A percentile compares a stretch with the other conserved stretches of the same genome.
phyloP scores from a whole-genome alignment of 306 rosid genomes.

The Echinosophora koreensis region DNA sequence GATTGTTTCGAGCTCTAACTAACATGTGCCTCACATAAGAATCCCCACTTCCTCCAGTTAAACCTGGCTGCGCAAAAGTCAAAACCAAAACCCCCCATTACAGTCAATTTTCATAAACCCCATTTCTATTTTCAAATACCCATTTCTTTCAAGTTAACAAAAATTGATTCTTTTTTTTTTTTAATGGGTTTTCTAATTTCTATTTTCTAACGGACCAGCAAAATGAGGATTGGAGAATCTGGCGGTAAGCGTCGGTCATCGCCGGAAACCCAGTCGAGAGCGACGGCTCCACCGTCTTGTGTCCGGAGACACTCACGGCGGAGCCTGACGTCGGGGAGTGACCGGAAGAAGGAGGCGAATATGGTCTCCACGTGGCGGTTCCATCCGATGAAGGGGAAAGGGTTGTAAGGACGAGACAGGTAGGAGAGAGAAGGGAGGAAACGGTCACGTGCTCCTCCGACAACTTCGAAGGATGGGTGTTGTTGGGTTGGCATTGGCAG shows the following conservation, averaged over 20 bases:
- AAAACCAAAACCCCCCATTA: not conserved
- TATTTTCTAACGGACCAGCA: constrained; percentile 64
- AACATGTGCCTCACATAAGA: constrained; percentile 88
- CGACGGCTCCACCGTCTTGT: constrained; percentile 70
- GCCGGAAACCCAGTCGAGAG: constrained; percentile 89
- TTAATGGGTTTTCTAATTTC: not conserved
- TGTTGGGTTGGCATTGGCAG: constrained; percentile 52
- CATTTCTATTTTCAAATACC: not conserved
- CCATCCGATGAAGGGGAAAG: constrained; percentile 65
- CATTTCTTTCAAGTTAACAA: not conserved
- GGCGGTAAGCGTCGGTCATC: constrained; percentile 59
- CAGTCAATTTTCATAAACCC: not conserved
- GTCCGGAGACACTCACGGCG: constrained; percentile 81
- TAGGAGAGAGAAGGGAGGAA: constrained; percentile 61
- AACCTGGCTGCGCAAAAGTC: constrained; percentile 75
- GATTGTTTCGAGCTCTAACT: constrained; percentile 72
- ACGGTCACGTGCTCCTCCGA: constrained; percentile 65
- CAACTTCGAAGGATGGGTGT: constrained; percentile 66
- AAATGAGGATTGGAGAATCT: constrained; percentile 76
- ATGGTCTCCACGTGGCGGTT: constrained; percentile 88
- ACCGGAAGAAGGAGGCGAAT: constrained; percentile 77
- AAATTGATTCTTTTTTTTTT: not conserved
- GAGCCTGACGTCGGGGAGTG: constrained; percentile 63
- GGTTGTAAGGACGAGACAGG: constrained; percentile 59
- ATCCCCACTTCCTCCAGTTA: constrained; percentile 89